Conservation (phyloP, 73 alveolate species). For the Paramecium sexaurelia region DNA sequence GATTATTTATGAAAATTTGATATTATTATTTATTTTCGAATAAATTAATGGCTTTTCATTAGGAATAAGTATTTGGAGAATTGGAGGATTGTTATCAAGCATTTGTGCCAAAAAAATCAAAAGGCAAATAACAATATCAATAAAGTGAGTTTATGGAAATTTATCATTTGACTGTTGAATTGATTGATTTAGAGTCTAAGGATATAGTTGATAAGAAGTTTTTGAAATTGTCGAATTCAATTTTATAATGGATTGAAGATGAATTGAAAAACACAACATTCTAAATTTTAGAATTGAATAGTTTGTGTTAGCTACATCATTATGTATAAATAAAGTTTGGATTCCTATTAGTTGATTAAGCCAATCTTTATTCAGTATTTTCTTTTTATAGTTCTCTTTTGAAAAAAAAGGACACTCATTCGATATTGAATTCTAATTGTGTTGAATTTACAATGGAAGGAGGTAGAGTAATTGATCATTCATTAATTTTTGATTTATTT, state of each 20-base stretch:
- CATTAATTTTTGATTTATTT: not conserved
- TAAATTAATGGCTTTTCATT: not conserved
- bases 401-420: not conserved
- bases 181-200: not conserved
- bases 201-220: not conserved
- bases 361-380: not conserved
- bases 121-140: not conserved
- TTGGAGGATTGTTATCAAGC: slow-evolving; percentile 16
- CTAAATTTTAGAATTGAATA: not conserved
- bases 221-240: not conserved
- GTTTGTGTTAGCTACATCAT: not conserved
- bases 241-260: not conserved
- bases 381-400: not conserved
- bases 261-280: not conserved
- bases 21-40: not conserved
- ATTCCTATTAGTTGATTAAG: not conserved
- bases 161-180: not conserved
- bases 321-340: not conserved
- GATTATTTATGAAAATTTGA: not conserved
- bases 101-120: not conserved
- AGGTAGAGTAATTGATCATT: not conserved
- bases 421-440: not conserved
- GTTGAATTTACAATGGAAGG: slow-evolving; percentile 4
- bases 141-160: not conserved
- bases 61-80: not conserved